Evolutionary conservation across 345 rosid genomes (phyloP), one percentile per base, ranked within the genome.

Genomic region (Raphanus raphanistrum): DNA sequence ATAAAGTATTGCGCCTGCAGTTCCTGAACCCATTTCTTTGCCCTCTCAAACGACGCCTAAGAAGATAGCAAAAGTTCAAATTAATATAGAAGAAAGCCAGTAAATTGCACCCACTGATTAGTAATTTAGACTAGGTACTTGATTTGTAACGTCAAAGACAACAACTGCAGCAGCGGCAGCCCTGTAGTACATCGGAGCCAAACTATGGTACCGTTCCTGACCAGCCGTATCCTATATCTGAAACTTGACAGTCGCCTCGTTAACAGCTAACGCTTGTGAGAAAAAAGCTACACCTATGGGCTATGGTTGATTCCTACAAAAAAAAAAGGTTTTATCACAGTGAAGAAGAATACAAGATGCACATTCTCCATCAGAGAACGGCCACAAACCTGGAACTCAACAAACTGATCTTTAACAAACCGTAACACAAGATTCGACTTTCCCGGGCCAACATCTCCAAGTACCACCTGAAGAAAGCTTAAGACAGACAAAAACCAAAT

Each of bases 151-250:
- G 68, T 95, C 98, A 78, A 86, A 95, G 57, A 92, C 99, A 65
- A 95, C 90, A 52, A 95, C 80, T 26, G 98, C 96, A 64, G 96
- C 97, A 2, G 93, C 99, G 60, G 98, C 99, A 78, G 98, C 97
- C 65, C 99, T 85, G 71, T 95, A 92, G 82, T 95, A 91, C 99
- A 95, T 95, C 33, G 99, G 99, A 60, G 99, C 99, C 83, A 21
- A 21, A 81, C 99, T 95, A 77, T 92, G 99, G 73, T 95, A 95
- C 43, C 97, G 85, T 87, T 95, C 96, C 74, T 95, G 99, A 43
- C 99, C 99, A 0, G 99, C 99, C 35, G 99, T 95, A 82, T 95
- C 99, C 99, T 98, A 95, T 11, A 95, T 95, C 87, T 95, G 98
- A 85, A 95, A 95, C 78, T 95, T 95, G 4, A 95, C 96, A 16